phyloP scores from a whole-genome alignment of 768 basidiomycete genomes.

The Boletus tomentosulus region DNA sequence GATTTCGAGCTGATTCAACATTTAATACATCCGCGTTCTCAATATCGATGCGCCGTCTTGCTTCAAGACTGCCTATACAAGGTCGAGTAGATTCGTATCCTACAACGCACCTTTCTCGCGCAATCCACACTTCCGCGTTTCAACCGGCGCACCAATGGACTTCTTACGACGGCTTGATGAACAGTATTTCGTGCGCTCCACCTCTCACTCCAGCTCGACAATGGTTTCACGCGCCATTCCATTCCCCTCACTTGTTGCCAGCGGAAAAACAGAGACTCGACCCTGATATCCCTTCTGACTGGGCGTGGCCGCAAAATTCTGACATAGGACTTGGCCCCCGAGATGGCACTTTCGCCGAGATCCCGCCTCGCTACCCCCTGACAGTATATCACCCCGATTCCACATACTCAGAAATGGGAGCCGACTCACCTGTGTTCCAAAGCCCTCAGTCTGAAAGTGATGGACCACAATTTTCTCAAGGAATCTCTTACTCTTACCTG shows the following conservation, averaged over 20 bases:
- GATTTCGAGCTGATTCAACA: constrained; percentile 8
- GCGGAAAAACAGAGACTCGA: constrained; percentile 11
- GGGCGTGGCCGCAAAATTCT: constrained; percentile 18
- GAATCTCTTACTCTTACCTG: constrained; percentile 4
- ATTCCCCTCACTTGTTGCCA: constrained; percentile 23
- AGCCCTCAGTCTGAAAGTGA: constrained; percentile 10
- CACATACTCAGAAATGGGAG: constrained; percentile 3
- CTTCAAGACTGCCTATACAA: constrained; percentile 28
- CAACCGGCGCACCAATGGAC: constrained; percentile 14
- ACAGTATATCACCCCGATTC: constrained; percentile 5
- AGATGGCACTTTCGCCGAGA: constrained; percentile 7
- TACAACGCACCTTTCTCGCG: constrained; percentile 6
- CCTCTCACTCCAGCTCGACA: constrained; percentile 28
- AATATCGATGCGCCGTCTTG: constrained; percentile 30
- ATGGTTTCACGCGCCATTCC: constrained; percentile 22
- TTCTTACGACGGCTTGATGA: constrained; percentile 9
- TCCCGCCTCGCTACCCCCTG: constrained; percentile 6
- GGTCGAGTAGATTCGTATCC: constrained; percentile 18
- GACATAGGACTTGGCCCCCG: constrained; percentile 6
- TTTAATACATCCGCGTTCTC: constrained; percentile 19
- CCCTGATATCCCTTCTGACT: constrained; percentile 3
- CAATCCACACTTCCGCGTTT: constrained; percentile 11
- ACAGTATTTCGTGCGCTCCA: constrained; percentile 6
- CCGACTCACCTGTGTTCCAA: constrained; percentile 3
- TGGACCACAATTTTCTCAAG: constrained; percentile 8